Evolutionary conservation across 1,284 basidiomycete genomes (phyloP).

Genomic region (Austroboletus rostrupii): DNA sequence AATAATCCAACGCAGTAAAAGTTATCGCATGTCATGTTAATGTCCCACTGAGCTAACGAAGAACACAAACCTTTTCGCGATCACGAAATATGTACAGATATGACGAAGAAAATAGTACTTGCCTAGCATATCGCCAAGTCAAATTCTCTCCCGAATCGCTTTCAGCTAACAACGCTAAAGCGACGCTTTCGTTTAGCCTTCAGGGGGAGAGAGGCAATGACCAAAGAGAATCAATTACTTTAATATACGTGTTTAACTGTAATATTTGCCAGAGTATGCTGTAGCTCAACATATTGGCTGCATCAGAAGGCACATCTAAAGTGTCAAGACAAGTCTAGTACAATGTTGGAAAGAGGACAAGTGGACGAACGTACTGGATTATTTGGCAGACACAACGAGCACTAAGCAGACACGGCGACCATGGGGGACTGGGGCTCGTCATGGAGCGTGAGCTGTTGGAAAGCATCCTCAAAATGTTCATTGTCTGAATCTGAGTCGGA

Average conservation of each 20-base stretch:
- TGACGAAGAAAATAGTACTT: too few species aligned
- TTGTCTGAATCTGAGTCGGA: slow-evolving; percentile 41
- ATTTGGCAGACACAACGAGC: background rate
- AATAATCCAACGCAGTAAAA: background rate
- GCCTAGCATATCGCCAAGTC: background rate
- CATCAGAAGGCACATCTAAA: background rate
- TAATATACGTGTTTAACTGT: background rate
- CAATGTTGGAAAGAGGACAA: background rate
- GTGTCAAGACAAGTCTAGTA: background rate
- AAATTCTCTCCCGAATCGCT: background rate
- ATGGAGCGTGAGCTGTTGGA: slow-evolving; percentile 57
- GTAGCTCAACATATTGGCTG: background rate
- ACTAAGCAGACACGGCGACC: slow-evolving; percentile 17
- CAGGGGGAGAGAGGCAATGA: background rate
- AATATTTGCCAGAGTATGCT: background rate
- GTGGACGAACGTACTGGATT: background rate
- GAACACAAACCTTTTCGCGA: background rate
- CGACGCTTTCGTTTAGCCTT: background rate
- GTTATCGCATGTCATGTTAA: too few species aligned
- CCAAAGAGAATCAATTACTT: background rate
- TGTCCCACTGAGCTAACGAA: background rate
- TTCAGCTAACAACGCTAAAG: background rate
- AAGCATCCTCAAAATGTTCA: slow-evolving; percentile 56
- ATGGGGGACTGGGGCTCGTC: slow-evolving; percentile 16
- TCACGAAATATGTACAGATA: too few species aligned